A percentile compares a stretch with the other conserved stretches of the same genome.
These are phyloP conservation scores for Aspergillus arachidicola DNA, from an alignment of 2,329 filamentous ascomycete species.

Conservation along the genomic window DNA sequence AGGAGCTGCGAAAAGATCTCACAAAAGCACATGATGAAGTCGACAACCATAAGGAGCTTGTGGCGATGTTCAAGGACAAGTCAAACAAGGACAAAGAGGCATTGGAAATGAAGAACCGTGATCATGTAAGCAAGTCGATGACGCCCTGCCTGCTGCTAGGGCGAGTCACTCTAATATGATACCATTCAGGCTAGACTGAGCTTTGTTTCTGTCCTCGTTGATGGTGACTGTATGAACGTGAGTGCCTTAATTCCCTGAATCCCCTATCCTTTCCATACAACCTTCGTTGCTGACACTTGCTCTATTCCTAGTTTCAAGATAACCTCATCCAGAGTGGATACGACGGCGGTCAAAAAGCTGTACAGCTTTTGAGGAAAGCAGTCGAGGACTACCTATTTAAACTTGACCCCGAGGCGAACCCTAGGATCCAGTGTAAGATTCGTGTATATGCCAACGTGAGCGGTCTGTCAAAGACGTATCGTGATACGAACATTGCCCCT, in stretches of 20 bases:
- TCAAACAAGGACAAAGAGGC: slow-evolving; percentile 2
- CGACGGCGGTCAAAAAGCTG: slow-evolving; percentile 34
- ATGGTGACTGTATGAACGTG: slow-evolving; percentile 46
- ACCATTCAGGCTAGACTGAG: slow-evolving; percentile 16
- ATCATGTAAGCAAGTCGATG: slow-evolving; percentile 10
- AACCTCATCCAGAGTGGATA: slow-evolving; percentile 33
- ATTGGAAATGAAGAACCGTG: slow-evolving; percentile 8
- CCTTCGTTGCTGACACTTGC: background rate
- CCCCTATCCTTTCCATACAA: background rate
- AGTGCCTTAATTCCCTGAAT: background rate
- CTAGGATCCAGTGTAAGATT: slow-evolving; percentile 33
- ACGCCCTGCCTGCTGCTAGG: background rate
- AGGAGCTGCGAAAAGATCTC: slow-evolving; percentile 13
- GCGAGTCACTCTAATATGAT: background rate
- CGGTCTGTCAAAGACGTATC: slow-evolving; percentile 41
- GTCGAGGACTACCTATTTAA: slow-evolving; percentile 28
- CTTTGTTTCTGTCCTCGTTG: slow-evolving; percentile 41
- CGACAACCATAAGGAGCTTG: slow-evolving; percentile 8
- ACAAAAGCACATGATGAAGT: slow-evolving; percentile 8
- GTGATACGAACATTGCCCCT: slow-evolving; percentile 28
- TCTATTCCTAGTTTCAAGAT: slow-evolving; percentile 34
- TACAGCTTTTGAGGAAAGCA: slow-evolving; percentile 27
- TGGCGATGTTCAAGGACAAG: slow-evolving; percentile 6
- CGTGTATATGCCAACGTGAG: slow-evolving; percentile 44
- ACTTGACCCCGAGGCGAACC: slow-evolving; percentile 19